A percentile compares a stretch with the other conserved stretches of the same genome.
phyloP scores from a whole-genome alignment of 306 rosid species.

The Vigna nakashimae region DNA sequence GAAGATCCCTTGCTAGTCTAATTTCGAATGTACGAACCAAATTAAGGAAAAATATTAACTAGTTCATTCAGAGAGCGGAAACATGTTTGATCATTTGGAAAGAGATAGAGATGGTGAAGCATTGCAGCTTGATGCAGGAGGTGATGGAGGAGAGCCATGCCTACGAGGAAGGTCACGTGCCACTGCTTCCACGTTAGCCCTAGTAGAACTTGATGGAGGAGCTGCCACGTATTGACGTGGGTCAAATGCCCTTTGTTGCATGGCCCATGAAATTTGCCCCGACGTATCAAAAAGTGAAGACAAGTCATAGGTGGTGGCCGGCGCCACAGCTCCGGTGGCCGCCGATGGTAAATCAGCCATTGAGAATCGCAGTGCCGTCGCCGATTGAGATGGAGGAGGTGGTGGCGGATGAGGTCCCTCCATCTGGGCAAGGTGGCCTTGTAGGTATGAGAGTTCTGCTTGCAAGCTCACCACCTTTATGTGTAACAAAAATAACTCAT shows the following conservation, averaged over 20 bases:
- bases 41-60: slow-evolving; percentile 21
- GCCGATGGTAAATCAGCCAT: slow-evolving; percentile 63
- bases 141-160: slow-evolving; percentile 51
- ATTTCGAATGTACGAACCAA: slow-evolving; percentile 28
- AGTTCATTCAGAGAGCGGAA: not conserved
- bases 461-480: slow-evolving; percentile 72
- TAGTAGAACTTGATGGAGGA: slow-evolving; percentile 29
- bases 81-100: slow-evolving; percentile 55
- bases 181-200: slow-evolving; percentile 59
- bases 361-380: slow-evolving; percentile 50
- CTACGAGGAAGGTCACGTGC: slow-evolving; percentile 64
- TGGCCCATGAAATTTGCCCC: slow-evolving; percentile 65
- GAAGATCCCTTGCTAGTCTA: slow-evolving; percentile 29
- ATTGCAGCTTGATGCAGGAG: slow-evolving; percentile 49
- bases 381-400: slow-evolving; percentile 43
- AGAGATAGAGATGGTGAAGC: slow-evolving; percentile 53
- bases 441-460: slow-evolving; percentile 77
- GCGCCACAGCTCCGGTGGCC: slow-evolving; percentile 31
- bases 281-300: slow-evolving; percentile 73
- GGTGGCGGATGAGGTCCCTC: slow-evolving; percentile 65
- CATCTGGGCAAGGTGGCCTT: slow-evolving; percentile 65
- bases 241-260: slow-evolving; percentile 66
- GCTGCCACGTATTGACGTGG: slow-evolving; percentile 52
- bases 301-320: slow-evolving; percentile 56
- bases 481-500: not conserved